Percentiles rank a stretch among this genome's conserved stretches.
These are phyloP conservation scores for Neonectria faginata DNA, from an alignment of 2,329 filamentous ascomycete species.

Conservation along the genomic window DNA sequence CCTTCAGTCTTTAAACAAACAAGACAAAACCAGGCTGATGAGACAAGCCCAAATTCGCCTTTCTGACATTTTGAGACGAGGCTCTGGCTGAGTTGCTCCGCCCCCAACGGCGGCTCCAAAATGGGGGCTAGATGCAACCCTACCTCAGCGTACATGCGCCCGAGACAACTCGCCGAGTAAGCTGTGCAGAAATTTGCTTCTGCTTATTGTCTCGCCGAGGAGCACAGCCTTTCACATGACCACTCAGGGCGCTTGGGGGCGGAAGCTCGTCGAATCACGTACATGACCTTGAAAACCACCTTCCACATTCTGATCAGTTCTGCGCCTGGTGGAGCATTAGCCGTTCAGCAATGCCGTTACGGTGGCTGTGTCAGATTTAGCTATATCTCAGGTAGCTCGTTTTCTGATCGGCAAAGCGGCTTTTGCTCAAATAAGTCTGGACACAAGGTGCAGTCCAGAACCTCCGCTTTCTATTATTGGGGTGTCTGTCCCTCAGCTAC, in stretches of 20 bases:
- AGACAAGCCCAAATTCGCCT: too few relatives aligned
- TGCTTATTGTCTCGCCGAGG: background rate
- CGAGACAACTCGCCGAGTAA: background rate
- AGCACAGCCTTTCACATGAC: background rate
- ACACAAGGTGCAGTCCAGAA: background rate
- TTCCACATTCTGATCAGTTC: background rate
- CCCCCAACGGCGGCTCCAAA: too few relatives aligned
- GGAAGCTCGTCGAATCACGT: background rate
- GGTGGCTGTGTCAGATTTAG: too few relatives aligned
- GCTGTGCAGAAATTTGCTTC: background rate
- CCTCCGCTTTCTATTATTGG: background rate
- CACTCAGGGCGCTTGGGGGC: background rate
- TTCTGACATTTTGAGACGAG: background rate
- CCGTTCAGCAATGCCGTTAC: too few relatives aligned
- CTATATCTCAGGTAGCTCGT: too few relatives aligned
- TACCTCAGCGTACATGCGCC: background rate
- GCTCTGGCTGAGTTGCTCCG: background rate
- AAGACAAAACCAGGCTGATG: background rate
- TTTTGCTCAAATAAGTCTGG: background rate
- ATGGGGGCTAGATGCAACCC: background rate
- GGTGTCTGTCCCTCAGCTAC: background rate
- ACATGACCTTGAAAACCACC: background rate
- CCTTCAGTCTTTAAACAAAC: background rate
- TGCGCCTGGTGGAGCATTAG: background rate
- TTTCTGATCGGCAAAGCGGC: too few relatives aligned